Percentiles rank a stretch among this genome's conserved stretches.
These are phyloP conservation scores for Rhamnella rubrinervis DNA, from an alignment of 331 rosid species.

Conservation along the genomic window DNA sequence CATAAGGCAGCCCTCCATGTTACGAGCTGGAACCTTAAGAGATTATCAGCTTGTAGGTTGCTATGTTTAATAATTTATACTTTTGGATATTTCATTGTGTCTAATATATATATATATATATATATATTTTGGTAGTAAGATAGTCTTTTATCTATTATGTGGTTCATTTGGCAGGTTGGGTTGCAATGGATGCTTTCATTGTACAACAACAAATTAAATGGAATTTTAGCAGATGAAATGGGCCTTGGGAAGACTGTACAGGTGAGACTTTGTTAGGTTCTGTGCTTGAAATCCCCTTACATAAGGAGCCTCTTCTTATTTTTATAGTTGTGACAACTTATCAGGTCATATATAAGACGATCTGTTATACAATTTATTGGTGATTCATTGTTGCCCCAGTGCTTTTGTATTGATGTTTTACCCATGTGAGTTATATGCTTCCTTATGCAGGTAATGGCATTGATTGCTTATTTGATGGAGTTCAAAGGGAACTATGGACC, in stretches of 20 bases:
- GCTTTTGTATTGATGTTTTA: background rate
- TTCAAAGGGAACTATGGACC: conserved; percentile 99
- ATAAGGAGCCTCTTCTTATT: conserved; percentile 18
- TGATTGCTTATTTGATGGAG: conserved; percentile 98
- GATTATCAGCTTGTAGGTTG: conserved; percentile 97
- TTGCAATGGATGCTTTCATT: conserved; percentile 99
- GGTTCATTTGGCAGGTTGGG: conserved; percentile 69
- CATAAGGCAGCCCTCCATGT: conserved; percentile 82
- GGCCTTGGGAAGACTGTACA: conserved; percentile 99
- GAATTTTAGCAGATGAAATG: conserved; percentile 99
- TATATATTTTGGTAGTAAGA: background rate
- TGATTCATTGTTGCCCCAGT: conserved; percentile 17
- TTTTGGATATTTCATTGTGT: conserved; percentile 17
- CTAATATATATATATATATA: background rate
- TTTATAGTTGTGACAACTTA: conserved; percentile 4
- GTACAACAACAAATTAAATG: conserved; percentile 97
- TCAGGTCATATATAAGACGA: conserved; percentile 9
- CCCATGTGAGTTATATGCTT: conserved; percentile 13
- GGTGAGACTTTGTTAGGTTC: conserved; percentile 44
- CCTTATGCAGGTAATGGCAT: conserved; percentile 88
- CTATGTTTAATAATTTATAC: conserved; percentile 27
- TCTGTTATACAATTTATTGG: conserved; percentile 9
- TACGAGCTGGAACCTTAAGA: conserved; percentile 95
- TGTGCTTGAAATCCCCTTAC: conserved; percentile 4
- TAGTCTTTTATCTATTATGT: background rate